A percentile compares a stretch with the other conserved stretches of the same genome.
Evolutionary conservation across 139 green algal species (phyloP).

Genomic region (Edaphochlamys debaryana): DNA sequence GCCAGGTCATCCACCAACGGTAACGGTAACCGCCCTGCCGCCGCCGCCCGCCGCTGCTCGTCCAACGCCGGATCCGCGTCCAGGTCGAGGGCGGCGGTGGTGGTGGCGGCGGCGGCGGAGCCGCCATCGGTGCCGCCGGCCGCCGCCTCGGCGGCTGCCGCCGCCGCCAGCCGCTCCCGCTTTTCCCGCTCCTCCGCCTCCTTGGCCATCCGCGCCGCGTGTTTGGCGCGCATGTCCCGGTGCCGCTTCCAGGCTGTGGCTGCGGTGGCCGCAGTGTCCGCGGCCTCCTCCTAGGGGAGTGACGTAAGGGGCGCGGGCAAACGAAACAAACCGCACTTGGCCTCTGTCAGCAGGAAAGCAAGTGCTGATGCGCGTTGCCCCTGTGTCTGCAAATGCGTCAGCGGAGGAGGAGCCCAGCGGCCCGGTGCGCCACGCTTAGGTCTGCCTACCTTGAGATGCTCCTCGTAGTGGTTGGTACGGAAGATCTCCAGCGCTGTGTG

Average conservation of each 20-base stretch:
- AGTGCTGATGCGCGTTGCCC: too few species aligned
- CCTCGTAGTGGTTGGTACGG: not conserved
- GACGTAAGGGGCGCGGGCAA: too few species aligned
- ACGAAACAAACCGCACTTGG: too few species aligned
- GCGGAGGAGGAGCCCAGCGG: too few species aligned
- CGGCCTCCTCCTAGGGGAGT: not conserved
- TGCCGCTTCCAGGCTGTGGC: constrained; percentile 7
- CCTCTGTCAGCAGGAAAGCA: too few species aligned
- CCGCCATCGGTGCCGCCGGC: not conserved
- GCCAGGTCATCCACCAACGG: constrained; percentile 20
- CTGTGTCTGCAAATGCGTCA: too few species aligned
- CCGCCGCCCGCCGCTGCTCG: constrained; percentile 27
- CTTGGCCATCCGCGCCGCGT: constrained; percentile 23
- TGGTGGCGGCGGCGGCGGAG: not conserved
- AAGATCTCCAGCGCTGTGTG: constrained; percentile 31
- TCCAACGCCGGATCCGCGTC: constrained; percentile 10
- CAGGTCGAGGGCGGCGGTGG: not conserved
- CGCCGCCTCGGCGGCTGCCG: not conserved
- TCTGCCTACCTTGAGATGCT: constrained; percentile 11
- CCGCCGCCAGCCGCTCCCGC: not conserved
- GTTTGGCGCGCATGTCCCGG: constrained; percentile 7
- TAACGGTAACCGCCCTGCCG: constrained; percentile 1
- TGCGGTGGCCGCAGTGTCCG: not conserved
- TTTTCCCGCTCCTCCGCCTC: not conserved
- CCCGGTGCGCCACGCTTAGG: too few species aligned